Evolutionary conservation across 2,329 filamentous ascomycete species (phyloP), one percentile per base, ranked within the genome.

Genomic region (Fusarium sp.): DNA sequence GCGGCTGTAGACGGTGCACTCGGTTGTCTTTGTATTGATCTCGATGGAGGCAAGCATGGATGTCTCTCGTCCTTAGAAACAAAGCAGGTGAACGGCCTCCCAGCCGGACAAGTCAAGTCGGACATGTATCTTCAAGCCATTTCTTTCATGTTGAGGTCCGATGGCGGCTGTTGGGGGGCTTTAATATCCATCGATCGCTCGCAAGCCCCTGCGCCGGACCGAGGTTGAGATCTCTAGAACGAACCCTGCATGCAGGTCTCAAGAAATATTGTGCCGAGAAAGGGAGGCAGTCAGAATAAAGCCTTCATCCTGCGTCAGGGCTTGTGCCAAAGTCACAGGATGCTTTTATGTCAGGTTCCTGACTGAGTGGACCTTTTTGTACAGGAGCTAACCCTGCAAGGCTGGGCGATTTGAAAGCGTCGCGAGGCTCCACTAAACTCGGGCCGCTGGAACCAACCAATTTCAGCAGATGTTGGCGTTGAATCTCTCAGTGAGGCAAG

Each of bases 1-100:
- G 30, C 77, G 76, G 76, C 64, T 78, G 63, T 52, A 65, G 56
- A 57, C 75, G 77, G 77, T 23, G 27, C 39, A 45, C 18, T 58
- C 25, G 54, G 48, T 9, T 10, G 10, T n/a, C 48, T 30, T 30
- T 27, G 23, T 48, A 25, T 52, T 30, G 48, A 30, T 30, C 25
- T 52, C 27, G 50, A 32, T 32, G 50, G 56, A 27, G n/a, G 16
- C 18, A 41, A 35, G 25, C 20, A 57, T 37, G 25, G 13, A 57
- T 37, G 32, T 37, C 20, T 57, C 18, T 59, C 35, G 37, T 25
- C 10, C 56, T 59, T 18, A 18, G 35, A 59, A 30, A n/a, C 23
- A 27, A 16, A 58, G 10, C 9, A n/a, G 34, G 34, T 39, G 56
- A 58, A n/a, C 35, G 56, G 56, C 35, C 56, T 59, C 56, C 35